These are phyloP conservation scores for Amylocarpus encephaloides DNA, from an alignment of 2,329 filamentous ascomycete species.

Conservation along the genomic window DNA sequence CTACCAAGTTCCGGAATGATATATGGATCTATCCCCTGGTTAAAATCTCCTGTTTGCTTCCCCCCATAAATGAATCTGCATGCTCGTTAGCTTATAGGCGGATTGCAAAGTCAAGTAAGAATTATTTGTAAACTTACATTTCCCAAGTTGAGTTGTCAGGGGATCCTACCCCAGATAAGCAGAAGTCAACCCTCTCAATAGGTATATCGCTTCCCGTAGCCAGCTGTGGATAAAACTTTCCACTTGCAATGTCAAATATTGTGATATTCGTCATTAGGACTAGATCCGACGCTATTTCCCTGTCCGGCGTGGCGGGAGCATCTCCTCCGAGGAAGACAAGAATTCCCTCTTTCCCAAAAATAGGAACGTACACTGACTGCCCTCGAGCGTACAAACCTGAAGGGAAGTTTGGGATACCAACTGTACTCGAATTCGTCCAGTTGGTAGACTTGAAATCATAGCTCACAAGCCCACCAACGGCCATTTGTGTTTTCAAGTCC, in stretches of 20 bases:
- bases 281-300: background rate
- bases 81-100: background rate
- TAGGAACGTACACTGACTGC: conserved; percentile 8
- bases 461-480: conserved; percentile 4
- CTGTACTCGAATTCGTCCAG: conserved; percentile 6
- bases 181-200: conserved; percentile 3
- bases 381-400: conserved; percentile 1
- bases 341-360: conserved; percentile 11
- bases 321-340: conserved; percentile 11
- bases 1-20: background rate
- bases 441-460: conserved; percentile 6
- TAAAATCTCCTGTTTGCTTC: background rate
- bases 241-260: conserved; percentile 11
- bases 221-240: conserved; percentile 9
- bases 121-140: conserved; percentile 1
- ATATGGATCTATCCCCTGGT: background rate
- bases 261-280: conserved; percentile 2
- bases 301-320: background rate
- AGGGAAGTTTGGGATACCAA: background rate
- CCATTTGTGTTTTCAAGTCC: background rate
- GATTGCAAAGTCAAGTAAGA: background rate
- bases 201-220: conserved; percentile 5
- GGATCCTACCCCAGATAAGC: conserved; percentile 4
- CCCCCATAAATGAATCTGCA: background rate
- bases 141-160: conserved; percentile 9